phyloP scores from a whole-genome alignment of 2,329 filamentous ascomycete genomes.

The Claviceps humidiphila region DNA sequence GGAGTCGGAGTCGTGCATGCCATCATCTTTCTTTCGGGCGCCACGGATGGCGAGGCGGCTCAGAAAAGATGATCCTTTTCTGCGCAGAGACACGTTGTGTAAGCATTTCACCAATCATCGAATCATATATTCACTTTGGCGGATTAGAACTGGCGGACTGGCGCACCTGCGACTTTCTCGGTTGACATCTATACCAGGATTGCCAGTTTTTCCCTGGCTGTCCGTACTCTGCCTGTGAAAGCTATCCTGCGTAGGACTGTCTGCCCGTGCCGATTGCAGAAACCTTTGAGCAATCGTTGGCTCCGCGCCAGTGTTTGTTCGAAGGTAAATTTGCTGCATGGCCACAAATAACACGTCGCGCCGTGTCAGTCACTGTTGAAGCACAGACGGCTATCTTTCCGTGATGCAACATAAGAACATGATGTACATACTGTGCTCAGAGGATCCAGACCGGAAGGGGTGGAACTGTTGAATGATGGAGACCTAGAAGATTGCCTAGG shows the following conservation, averaged over 20 bases:
- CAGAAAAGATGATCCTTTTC: slow-evolving; percentile 81
- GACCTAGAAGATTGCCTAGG: slow-evolving; percentile 16
- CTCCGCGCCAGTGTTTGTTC: slow-evolving; percentile 23
- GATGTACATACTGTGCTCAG: slow-evolving; percentile 21
- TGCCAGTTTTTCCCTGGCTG: slow-evolving; percentile 22
- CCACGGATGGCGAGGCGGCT: slow-evolving; percentile 63
- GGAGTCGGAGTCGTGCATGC: slow-evolving; percentile 50
- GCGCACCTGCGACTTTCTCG: slow-evolving; percentile 52
- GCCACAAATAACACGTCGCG: background rate
- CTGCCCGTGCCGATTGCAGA: slow-evolving; percentile 37
- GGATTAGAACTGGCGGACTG: no score
- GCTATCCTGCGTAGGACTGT: slow-evolving; percentile 33
- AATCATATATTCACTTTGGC: background rate
- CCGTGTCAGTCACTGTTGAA: background rate
- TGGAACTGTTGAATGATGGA: slow-evolving; percentile 12
- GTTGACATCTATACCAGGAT: slow-evolving; percentile 27
- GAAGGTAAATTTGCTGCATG: slow-evolving; percentile 26
- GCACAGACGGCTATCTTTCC: no score
- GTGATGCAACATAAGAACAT: background rate
- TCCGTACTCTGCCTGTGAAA: slow-evolving; percentile 29
- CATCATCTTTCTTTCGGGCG: slow-evolving; percentile 59
- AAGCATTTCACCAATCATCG: background rate
- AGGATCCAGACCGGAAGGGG: slow-evolving; percentile 21
- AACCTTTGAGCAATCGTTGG: slow-evolving; percentile 41
- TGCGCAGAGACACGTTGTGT: slow-evolving; percentile 21